phyloP scores from a whole-genome alignment of 495 filamentous ascomycete species.

The Annulohypoxylon stygium region DNA sequence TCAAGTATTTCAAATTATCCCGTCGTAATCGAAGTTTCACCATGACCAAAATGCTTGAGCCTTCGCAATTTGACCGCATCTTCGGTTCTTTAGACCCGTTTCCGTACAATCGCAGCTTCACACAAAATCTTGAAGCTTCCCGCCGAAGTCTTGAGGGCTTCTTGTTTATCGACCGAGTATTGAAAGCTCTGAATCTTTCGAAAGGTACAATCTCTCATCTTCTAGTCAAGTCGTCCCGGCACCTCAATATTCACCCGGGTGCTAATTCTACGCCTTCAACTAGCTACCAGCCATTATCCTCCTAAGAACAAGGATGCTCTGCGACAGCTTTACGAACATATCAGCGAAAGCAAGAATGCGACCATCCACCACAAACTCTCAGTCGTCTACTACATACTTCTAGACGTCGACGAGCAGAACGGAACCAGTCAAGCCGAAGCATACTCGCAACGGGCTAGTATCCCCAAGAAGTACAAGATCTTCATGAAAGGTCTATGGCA shows the following conservation, averaged over 20 bases:
- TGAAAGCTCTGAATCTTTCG: slow-evolving; percentile 76
- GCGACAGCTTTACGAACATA: slow-evolving; percentile 72
- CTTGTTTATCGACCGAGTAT: slow-evolving; percentile 80
- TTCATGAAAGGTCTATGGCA: slow-evolving; percentile 87
- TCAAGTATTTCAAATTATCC: background rate
- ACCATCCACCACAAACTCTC: slow-evolving; percentile 81
- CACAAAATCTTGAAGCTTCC: slow-evolving; percentile 70
- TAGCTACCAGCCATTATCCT: slow-evolving; percentile 70
- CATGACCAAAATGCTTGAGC: slow-evolving; percentile 56
- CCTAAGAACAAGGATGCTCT: slow-evolving; percentile 74
- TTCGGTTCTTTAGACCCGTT: slow-evolving; percentile 74
- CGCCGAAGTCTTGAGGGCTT: slow-evolving; percentile 73
- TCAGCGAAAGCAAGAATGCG: slow-evolving; percentile 68
- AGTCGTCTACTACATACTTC: slow-evolving; percentile 82
- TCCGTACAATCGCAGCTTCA: slow-evolving; percentile 68
- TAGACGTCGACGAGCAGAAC: slow-evolving; percentile 73
- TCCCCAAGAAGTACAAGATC: slow-evolving; percentile 76
- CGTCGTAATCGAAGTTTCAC: background rate
- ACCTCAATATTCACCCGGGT: background rate
- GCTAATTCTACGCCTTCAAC: slow-evolving; percentile 17
- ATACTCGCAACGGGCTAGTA: slow-evolving; percentile 63
- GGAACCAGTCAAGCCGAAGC: slow-evolving; percentile 64
- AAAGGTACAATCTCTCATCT: slow-evolving; percentile 61
- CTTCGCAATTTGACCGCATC: slow-evolving; percentile 69
- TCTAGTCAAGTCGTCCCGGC: background rate